These are phyloP conservation scores for Aspergillus carbonarius DNA, from an alignment of 2,329 filamentous ascomycete species.

Conservation along the genomic window DNA sequence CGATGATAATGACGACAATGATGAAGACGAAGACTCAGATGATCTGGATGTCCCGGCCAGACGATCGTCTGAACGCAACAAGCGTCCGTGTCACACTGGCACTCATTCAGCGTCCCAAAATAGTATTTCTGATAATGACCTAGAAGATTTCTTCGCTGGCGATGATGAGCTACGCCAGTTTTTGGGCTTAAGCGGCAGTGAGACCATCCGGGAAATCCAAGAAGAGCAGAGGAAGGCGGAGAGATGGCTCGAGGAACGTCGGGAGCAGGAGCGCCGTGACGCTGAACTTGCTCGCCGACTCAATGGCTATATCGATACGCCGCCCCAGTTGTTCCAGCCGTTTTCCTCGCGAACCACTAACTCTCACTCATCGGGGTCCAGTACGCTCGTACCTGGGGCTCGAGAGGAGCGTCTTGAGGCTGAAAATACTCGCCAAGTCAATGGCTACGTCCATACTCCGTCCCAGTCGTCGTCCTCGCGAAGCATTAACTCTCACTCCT, in stretches of 20 bases:
- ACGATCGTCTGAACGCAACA: not conserved
- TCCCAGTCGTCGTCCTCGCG: constrained; percentile 4
- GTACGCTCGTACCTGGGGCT: not conserved
- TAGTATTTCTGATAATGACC: not conserved
- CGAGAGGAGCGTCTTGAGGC: constrained; percentile 36
- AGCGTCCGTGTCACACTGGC: constrained; percentile 2
- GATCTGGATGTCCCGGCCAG: constrained; percentile 12
- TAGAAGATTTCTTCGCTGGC: constrained; percentile 1
- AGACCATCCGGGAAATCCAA: constrained; percentile 26
- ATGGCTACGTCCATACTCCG: constrained; percentile 27
- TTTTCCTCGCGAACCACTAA: constrained; percentile 9
- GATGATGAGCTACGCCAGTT: constrained; percentile 22
- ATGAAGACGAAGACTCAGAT: constrained; percentile 6
- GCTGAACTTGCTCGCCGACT: constrained; percentile 40
- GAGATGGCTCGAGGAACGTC: constrained; percentile 29
- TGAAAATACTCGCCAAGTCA: constrained; percentile 38
- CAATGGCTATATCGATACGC: constrained; percentile 28
- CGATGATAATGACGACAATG: not conserved
- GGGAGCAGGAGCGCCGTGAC: constrained; percentile 38
- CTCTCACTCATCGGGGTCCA: constrained; percentile 6
- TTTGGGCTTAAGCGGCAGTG: constrained; percentile 26
- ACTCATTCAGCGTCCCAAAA: not conserved
- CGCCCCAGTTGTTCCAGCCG: constrained; percentile 10
- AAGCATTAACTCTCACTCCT: not conserved
- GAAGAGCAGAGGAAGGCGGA: constrained; percentile 35